phyloP scores from a whole-genome alignment of 176 grass and related monocot species.

The Rhynchospora pubera region DNA sequence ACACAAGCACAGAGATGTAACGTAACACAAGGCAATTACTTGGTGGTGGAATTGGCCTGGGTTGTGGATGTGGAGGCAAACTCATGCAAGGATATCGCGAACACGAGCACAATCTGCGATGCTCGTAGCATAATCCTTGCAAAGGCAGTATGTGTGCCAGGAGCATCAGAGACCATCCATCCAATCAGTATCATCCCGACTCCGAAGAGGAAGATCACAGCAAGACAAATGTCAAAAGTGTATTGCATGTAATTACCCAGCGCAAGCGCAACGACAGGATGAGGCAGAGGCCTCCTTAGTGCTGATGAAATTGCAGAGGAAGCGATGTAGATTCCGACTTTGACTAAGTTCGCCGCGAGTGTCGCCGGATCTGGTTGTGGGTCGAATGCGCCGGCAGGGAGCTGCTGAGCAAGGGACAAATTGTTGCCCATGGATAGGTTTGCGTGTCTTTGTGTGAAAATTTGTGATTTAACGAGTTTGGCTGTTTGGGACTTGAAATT shows the following conservation, averaged over 20 bases:
- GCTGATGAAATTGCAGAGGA: background rate
- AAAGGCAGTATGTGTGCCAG: background rate
- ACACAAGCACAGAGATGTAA: too few relatives aligned
- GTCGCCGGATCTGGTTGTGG: background rate
- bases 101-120: conserved; percentile 4
- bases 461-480: too few relatives aligned
- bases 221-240: background rate
- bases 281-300: background rate
- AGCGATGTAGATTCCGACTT: background rate
- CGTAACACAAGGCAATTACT: background rate
- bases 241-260: background rate
- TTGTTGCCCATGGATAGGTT: background rate
- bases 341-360: background rate
- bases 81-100: background rate
- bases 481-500: too few relatives aligned
- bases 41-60: background rate
- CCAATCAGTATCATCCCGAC: background rate
- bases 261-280: background rate
- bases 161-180: background rate
- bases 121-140: background rate
- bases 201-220: background rate
- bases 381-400: background rate
- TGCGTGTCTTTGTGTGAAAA: too few relatives aligned
- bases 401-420: background rate
- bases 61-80: background rate